A percentile compares a stretch with the other conserved stretches of the same genome.
phyloP scores from a whole-genome alignment of 768 basidiomycete genomes.

The Phylloporus sp. region DNA sequence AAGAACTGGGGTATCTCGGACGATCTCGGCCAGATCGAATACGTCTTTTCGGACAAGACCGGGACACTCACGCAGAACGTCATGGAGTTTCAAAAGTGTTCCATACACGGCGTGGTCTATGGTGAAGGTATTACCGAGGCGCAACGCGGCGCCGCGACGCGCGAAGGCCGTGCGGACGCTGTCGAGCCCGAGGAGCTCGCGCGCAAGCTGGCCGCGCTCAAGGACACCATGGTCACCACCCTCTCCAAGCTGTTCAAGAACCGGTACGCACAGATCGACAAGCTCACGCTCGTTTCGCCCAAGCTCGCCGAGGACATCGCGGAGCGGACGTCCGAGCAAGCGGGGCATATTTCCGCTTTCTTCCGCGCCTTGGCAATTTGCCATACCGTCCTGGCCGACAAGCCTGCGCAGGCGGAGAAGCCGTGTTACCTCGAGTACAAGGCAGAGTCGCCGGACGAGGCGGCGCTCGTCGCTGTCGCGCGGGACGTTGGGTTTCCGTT shows the following conservation, averaged over 20 bases:
- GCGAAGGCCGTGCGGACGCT: constrained; percentile 65
- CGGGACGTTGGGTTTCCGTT: constrained; percentile 94
- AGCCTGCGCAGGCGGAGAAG: constrained; percentile 52
- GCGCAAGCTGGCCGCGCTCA: constrained; percentile 57
- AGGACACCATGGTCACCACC: constrained; percentile 67
- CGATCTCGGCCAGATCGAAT: constrained; percentile 98
- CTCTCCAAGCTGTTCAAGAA: constrained; percentile 86
- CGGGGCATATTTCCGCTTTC: constrained; percentile 69
- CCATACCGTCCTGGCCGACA: constrained; percentile 85
- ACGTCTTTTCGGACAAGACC: constrained; percentile 90
- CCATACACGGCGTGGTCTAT: constrained; percentile 75
- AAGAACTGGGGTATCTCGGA: constrained; percentile 99
- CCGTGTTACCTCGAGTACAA: constrained; percentile 81
- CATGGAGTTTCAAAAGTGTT: constrained; percentile 98
- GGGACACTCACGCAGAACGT: constrained; percentile 97
- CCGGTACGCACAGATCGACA: constrained; percentile 72
- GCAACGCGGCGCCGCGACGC: constrained; percentile 83
- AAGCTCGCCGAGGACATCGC: constrained; percentile 75
- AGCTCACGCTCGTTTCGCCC: constrained; percentile 84
- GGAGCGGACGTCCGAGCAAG: constrained; percentile 55
- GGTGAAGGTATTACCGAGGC: constrained; percentile 97
- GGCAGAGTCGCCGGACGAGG: constrained; percentile 94
- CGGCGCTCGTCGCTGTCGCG: constrained; percentile 87
- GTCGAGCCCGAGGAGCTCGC: constrained; percentile 69
- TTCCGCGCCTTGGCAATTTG: constrained; percentile 95